Conservation (phyloP, 2,329 filamentous ascomycete species). For the Xylogone sp. region DNA sequence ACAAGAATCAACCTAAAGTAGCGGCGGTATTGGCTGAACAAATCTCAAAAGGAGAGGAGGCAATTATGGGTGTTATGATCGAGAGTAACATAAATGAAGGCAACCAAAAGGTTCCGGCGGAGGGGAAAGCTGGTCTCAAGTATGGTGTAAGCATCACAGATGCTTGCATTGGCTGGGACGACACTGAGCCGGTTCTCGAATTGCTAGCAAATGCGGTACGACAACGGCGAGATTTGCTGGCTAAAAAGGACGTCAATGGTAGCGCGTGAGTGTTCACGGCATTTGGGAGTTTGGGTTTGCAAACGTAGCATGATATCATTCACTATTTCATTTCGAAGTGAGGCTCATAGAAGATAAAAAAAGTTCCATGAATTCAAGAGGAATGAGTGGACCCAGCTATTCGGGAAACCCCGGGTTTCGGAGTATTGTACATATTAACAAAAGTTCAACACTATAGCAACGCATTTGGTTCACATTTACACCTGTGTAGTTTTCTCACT, state of each 20-base stretch:
- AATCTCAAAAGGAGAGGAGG: slow-evolving; percentile 76
- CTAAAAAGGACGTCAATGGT: slow-evolving; percentile 13
- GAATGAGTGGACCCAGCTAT: neutral
- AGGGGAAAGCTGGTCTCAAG: slow-evolving; percentile 80
- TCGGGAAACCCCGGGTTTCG: neutral
- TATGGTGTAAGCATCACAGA: slow-evolving; percentile 97
- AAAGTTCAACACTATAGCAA: neutral
- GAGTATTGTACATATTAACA: neutral
- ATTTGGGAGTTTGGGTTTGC: neutral
- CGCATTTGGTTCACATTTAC: neutral
- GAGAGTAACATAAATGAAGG: slow-evolving; percentile 96
- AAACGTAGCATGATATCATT: neutral
- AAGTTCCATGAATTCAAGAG: neutral
- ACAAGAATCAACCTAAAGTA: slow-evolving; percentile 96
- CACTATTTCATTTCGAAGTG: neutral
- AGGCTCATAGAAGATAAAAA: neutral
- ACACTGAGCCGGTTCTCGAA: slow-evolving; percentile 76
- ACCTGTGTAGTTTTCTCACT: no score
- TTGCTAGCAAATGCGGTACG: slow-evolving; percentile 76
- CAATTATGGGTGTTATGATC: slow-evolving; percentile 97
- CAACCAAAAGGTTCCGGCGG: slow-evolving; percentile 83
- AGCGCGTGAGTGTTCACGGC: neutral
- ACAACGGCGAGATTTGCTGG: slow-evolving; percentile 55
- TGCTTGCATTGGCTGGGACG: slow-evolving; percentile 92
- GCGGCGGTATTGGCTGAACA: slow-evolving; percentile 78